Percentiles rank a stretch among this genome's conserved stretches.
phyloP scores from a whole-genome alignment of 1,139 yeast genomes.

The Suhomyces terraborum region DNA sequence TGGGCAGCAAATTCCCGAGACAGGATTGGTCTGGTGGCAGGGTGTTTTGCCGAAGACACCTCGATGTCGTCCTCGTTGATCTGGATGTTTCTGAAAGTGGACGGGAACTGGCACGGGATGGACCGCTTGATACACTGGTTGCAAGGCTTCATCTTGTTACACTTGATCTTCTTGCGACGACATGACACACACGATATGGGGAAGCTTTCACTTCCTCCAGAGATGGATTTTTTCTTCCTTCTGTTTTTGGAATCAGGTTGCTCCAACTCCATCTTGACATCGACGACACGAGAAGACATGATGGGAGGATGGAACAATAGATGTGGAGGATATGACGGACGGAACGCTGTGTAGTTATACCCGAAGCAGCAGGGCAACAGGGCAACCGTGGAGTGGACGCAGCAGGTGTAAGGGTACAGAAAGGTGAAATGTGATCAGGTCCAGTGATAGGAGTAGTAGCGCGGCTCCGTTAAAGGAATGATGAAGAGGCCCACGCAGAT shows the following conservation, averaged over 20 bases:
- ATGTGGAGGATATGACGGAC: not conserved
- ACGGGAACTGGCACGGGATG: slow-evolving; percentile 40
- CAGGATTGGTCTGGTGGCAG: not conserved
- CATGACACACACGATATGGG: slow-evolving; percentile 49
- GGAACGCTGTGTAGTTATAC: not conserved
- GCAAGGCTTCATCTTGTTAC: slow-evolving; percentile 44
- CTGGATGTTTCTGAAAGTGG: slow-evolving; percentile 41
- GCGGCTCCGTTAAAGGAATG: slow-evolving; percentile 1
- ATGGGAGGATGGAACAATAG: not conserved
- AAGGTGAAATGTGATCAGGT: too few relatives aligned
- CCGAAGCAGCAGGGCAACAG: too few relatives aligned
- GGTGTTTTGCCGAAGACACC: not conserved
- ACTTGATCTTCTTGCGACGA: slow-evolving; percentile 43
- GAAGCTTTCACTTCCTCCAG: slow-evolving; percentile 25
- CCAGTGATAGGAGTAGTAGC: not conserved
- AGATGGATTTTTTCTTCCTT: slow-evolving; percentile 19
- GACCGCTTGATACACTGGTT: slow-evolving; percentile 39
- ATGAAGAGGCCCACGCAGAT: slow-evolving; percentile 1
- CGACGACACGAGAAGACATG: slow-evolving; percentile 3
- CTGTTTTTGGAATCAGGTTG: slow-evolving; percentile 4
- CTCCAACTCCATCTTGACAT: slow-evolving; percentile 6
- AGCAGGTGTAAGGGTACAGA: too few relatives aligned
- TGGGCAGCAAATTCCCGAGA: not conserved
- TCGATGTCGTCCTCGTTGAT: slow-evolving; percentile 30
- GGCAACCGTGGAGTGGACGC: too few relatives aligned